These are phyloP conservation scores for Solanum hybrid DNA, from an alignment of 305 asterid species.

Conservation along the genomic window DNA sequence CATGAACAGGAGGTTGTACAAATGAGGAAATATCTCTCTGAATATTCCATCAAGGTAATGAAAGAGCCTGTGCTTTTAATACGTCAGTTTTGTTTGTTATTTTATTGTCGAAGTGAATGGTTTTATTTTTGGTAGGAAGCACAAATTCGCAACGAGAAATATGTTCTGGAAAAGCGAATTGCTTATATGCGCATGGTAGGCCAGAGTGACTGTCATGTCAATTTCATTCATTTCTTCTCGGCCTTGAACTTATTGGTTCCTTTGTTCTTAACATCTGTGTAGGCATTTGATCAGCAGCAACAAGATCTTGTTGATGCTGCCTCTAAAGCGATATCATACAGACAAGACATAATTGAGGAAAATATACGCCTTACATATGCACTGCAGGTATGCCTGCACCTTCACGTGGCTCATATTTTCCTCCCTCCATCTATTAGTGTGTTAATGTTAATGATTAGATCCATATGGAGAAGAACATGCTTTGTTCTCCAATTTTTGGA, in stretches of 20 bases:
- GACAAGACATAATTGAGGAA: conserved; percentile 97
- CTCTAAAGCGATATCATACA: conserved; percentile 91
- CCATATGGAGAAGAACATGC: neutral
- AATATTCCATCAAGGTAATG: conserved; percentile 66
- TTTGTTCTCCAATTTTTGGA: neutral
- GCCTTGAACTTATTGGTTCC: neutral
- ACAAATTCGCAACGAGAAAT: conserved; percentile 75
- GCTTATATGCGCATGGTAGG: conserved; percentile 95
- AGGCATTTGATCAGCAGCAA: conserved; percentile 99
- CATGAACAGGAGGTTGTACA: conserved; percentile 84
- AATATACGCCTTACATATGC: conserved; percentile 95
- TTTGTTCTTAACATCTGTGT: conserved; percentile 15
- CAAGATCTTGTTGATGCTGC: conserved; percentile 99
- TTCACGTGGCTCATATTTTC: neutral
- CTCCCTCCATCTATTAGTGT: neutral
- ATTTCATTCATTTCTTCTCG: neutral
- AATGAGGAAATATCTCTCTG: conserved; percentile 69
- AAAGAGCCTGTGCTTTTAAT: conserved; percentile 8
- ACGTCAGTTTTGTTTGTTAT: conserved; percentile 4
- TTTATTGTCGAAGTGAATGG: conserved; percentile 6
- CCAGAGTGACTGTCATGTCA: conserved; percentile 12
- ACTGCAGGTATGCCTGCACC: conserved; percentile 53
- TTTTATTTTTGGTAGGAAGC: conserved; percentile 54
- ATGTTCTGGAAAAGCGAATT: conserved; percentile 81
- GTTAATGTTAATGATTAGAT: neutral